Evolutionary conservation across 345 rosid genomes (phyloP).

Genomic region (Noccaea bulbosa): DNA sequence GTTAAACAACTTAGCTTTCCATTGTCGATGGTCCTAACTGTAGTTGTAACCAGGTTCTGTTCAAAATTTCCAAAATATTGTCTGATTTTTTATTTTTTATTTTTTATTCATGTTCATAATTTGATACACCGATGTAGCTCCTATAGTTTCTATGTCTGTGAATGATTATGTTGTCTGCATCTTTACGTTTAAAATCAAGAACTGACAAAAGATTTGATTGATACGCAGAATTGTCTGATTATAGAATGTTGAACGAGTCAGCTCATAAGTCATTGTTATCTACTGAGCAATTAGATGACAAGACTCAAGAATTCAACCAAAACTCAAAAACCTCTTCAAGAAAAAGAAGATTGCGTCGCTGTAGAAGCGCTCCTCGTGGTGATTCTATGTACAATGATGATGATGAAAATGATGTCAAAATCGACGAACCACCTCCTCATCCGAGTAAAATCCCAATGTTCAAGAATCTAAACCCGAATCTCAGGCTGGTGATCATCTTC

Average conservation of each 20-base stretch:
- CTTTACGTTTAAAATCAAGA: neutral
- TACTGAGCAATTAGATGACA: constrained; percentile 42
- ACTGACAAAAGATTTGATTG: constrained; percentile 7
- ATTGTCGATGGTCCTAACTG: constrained; percentile 2
- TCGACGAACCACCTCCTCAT: constrained; percentile 43
- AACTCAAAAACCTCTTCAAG: constrained; percentile 36
- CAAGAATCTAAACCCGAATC: constrained; percentile 52
- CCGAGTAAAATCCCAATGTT: constrained; percentile 44
- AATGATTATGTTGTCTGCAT: neutral
- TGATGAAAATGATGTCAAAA: constrained; percentile 19
- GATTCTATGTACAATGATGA: constrained; percentile 44
- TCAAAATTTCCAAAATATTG: neutral
- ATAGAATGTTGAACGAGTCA: constrained; percentile 58
- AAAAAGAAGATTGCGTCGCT: constrained; percentile 59
- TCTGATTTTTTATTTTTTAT: neutral
- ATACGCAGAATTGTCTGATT: constrained; percentile 25
- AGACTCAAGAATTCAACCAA: constrained; percentile 38
- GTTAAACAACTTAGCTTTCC: neutral
- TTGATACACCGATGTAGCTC: constrained; percentile 1
- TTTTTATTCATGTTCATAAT: neutral
- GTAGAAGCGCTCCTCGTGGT: constrained; percentile 73
- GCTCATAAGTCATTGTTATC: constrained; percentile 58
- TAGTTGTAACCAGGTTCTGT: neutral
- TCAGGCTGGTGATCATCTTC: constrained; percentile 48
- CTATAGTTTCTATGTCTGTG: neutral